Percentiles rank a stretch among this genome's conserved stretches.
These are phyloP conservation scores for Terana coerulea DNA, from an alignment of 768 basidiomycete species.

Conservation along the genomic window DNA sequence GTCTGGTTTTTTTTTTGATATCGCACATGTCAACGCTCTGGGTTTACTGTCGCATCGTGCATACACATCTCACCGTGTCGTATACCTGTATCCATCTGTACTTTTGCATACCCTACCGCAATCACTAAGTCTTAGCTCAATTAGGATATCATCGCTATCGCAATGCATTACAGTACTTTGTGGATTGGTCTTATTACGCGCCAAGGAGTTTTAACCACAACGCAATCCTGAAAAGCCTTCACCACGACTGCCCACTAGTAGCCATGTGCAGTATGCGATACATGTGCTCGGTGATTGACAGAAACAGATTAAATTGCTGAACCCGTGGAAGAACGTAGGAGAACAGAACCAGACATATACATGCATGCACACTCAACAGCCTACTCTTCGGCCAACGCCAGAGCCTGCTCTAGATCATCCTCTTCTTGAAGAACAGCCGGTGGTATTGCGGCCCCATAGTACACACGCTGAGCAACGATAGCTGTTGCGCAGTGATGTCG, in stretches of 20 bases:
- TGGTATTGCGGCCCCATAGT: slow-evolving; percentile 73
- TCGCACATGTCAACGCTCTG: slow-evolving; percentile 8
- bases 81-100: slow-evolving; percentile 11
- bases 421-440: slow-evolving; percentile 42
- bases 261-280: too few species aligned
- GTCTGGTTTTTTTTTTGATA: slow-evolving; percentile 2
- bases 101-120: neutral
- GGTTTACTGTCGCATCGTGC: slow-evolving; percentile 4
- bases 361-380: neutral
- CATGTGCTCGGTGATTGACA: too few species aligned
- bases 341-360: too few species aligned
- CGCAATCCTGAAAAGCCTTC: too few species aligned
- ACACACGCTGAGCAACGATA: slow-evolving; percentile 68
- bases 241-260: too few species aligned
- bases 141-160: too few species aligned
- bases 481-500: slow-evolving; percentile 36
- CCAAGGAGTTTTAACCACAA: too few species aligned
- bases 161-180: too few species aligned
- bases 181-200: too few species aligned
- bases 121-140: neutral
- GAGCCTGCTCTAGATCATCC: slow-evolving; percentile 72
- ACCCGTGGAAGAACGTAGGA: too few species aligned
- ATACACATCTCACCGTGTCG: slow-evolving; percentile 1
- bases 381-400: slow-evolving; percentile 62
- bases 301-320: too few species aligned